Conservation (phyloP, 306 rosid species). For the Vigna radiata region DNA sequence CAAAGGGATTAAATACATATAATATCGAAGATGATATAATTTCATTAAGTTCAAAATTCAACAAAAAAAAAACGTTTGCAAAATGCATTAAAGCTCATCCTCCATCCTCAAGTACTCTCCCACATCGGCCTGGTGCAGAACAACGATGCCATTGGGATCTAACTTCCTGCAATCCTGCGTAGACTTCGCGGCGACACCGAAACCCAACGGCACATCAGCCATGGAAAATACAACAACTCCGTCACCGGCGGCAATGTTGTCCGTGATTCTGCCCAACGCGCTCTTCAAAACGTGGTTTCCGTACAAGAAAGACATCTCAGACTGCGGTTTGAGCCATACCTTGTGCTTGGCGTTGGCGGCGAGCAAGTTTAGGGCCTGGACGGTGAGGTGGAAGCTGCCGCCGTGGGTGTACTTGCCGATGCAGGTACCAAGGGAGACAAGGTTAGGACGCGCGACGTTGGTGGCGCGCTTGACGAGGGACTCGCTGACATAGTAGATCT, state of each 20-base stretch:
- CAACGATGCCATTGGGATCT: constrained; percentile 89
- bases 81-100: constrained; percentile 73
- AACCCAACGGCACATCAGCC: constrained; percentile 91
- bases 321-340: constrained; percentile 91
- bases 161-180: constrained; percentile 95
- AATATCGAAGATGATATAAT: neutral
- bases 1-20: neutral
- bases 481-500: constrained; percentile 76
- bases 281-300: constrained; percentile 91
- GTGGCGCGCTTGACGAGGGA: constrained; percentile 90
- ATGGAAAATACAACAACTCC: constrained; percentile 91
- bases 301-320: constrained; percentile 85
- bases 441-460: constrained; percentile 66
- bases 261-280: constrained; percentile 86
- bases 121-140: constrained; percentile 86
- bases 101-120: constrained; percentile 97
- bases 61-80: neutral
- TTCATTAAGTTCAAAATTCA: constrained; percentile 24
- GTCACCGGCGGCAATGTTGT: constrained; percentile 74
- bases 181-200: constrained; percentile 85
- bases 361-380: constrained; percentile 64
- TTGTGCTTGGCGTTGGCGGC: constrained; percentile 88
- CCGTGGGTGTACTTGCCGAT: constrained; percentile 90
- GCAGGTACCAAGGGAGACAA: constrained; percentile 80
- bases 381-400: constrained; percentile 83